Conservation (phyloP, 768 basidiomycete genomes). For the Leccinellum albellum region DNA sequence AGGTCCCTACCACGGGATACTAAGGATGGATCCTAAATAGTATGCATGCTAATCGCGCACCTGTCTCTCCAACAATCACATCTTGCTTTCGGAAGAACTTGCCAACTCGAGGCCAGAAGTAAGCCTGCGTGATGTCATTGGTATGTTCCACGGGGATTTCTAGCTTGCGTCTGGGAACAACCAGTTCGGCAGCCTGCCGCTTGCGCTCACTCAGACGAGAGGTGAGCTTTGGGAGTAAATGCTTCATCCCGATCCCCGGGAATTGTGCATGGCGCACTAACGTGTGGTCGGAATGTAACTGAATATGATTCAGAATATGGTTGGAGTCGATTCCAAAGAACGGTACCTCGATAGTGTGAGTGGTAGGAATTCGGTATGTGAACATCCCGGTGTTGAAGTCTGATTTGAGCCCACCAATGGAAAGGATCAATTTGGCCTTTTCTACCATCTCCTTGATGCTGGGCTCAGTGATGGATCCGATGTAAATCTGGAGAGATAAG, state of each 20-base stretch:
- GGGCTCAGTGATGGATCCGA: slow-evolving; percentile 67
- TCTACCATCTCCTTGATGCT: slow-evolving; percentile 71
- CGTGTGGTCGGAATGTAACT: slow-evolving; percentile 77
- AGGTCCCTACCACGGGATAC: slow-evolving; percentile 47
- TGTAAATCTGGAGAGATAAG: slow-evolving; percentile 54
- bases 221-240: slow-evolving; percentile 69
- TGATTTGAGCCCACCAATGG: slow-evolving; percentile 63
- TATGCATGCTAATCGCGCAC: slow-evolving; percentile 28
- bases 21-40: neutral
- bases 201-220: slow-evolving; percentile 45
- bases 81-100: slow-evolving; percentile 69
- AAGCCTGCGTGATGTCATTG: slow-evolving; percentile 65
- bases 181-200: slow-evolving; percentile 37
- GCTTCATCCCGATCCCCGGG: slow-evolving; percentile 70
- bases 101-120: slow-evolving; percentile 80
- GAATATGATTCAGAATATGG: slow-evolving; percentile 1
- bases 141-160: slow-evolving; percentile 48
- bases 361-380: slow-evolving; percentile 63
- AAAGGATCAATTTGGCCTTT: slow-evolving; percentile 68
- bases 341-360: slow-evolving; percentile 59
- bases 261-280: slow-evolving; percentile 62
- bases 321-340: neutral
- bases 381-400: slow-evolving; percentile 92
- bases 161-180: slow-evolving; percentile 41
- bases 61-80: slow-evolving; percentile 86